Base-by-base conservation (phyloP, 768 basidiomycete species). In the Tulasnella sp. region DNA sequence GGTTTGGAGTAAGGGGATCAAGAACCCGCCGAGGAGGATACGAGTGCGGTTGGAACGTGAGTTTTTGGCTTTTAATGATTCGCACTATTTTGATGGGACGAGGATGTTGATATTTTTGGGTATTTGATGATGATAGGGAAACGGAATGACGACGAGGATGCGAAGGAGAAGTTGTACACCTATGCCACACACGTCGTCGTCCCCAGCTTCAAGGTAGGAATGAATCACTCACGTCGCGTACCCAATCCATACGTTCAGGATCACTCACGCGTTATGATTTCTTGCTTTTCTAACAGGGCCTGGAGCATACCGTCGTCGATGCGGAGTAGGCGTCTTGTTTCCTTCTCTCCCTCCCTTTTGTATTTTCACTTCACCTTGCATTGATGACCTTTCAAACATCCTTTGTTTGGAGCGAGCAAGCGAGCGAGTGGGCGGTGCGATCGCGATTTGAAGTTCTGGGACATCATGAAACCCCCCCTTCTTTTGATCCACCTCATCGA, bases 81-180 rank as follows among this genome's bases (percentile, higher is more conserved):
- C 7, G 5, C 47, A 23, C n/a, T 21, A n/a, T 48, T 11, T 48
- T 5, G 21, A 21, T 7, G 19, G 47, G 27, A n/a, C 5, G 7
- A 48, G 47, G 11, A 5, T 48, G 5, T n/a, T 48, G 27, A 48
- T 7, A n/a, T 19, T 17, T n/a, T 51, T 26, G 7, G 38, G 49
- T 26, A 15, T 41, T 19, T 13, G 21, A 19, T 27, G 10, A 11
- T 17, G 41, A 1, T 67, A 93, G 88, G 95, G 68, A 95, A 94
- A 78, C 88, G 96, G 69, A 98, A 98, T 73, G 95, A 99, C 74
- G 94, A 97, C 67, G 95, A 99, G 79, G 87, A 85, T 68, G 95
- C 96, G 61, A 96, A 94, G 78, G 94, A 95, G 80, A 96, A 94
- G 78, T 85, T 96, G 59, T 97, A 77, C 80, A 94, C 89, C 29